A percentile compares a stretch with the other conserved stretches of the same genome.
These are phyloP conservation scores for Saccharomyces hybrid DNA, from an alignment of 1,139 yeast genomes.

Conservation along the genomic window DNA sequence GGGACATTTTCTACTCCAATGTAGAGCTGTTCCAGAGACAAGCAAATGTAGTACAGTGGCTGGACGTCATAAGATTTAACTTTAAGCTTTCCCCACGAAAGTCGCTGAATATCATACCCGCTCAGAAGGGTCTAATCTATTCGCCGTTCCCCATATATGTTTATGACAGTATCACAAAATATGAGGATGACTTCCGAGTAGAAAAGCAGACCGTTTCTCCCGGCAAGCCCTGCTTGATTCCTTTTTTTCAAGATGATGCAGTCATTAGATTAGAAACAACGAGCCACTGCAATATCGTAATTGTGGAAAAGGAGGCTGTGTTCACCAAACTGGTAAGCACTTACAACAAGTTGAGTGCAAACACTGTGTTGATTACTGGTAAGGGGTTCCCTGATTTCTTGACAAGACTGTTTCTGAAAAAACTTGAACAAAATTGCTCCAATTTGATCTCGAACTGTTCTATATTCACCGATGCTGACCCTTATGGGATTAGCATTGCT, in stretches of 20 bases:
- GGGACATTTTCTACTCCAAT: conserved; percentile 33
- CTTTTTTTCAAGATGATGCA: conserved; percentile 10
- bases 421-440: conserved; percentile 10
- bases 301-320: conserved; percentile 31
- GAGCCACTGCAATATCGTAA: conserved; percentile 13
- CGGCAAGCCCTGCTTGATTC: conserved; percentile 9
- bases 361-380: conserved; percentile 29
- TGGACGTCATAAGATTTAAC: conserved; percentile 17
- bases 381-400: conserved; percentile 34
- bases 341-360: not conserved
- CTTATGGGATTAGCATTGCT: conserved; percentile 32
- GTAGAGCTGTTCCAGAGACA: conserved; percentile 28
- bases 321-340: conserved; percentile 20
- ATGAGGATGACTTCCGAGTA: conserved; percentile 7
- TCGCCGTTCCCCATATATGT: conserved; percentile 10
- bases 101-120: conserved; percentile 26
- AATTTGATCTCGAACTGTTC: conserved; percentile 8
- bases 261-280: conserved; percentile 3
- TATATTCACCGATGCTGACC: conserved; percentile 33
- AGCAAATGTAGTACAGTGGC: conserved; percentile 18
- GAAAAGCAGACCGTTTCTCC: not conserved
- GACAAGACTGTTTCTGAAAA: conserved; percentile 24
- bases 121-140: conserved; percentile 33
- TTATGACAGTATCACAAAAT: conserved; percentile 7
- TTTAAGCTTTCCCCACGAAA: conserved; percentile 16